phyloP scores from a whole-genome alignment of 2,329 filamentous ascomycete species.

The Phoma sp. region DNA sequence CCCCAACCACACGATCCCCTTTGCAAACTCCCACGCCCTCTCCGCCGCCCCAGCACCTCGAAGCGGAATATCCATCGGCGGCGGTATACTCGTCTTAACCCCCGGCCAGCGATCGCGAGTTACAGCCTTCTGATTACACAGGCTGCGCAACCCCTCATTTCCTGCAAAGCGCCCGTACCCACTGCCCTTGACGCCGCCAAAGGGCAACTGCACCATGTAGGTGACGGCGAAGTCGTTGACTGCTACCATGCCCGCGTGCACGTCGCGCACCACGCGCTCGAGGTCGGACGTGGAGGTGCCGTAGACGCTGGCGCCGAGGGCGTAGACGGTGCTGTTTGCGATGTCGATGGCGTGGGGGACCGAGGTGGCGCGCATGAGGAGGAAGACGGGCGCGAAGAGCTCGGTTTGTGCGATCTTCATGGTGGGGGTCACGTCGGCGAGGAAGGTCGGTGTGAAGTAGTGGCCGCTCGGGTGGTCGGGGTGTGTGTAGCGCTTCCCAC shows the following conservation, averaged over 20 bases:
- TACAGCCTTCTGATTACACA: conserved; percentile 89
- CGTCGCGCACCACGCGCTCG: conserved; percentile 66
- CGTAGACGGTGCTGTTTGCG: conserved; percentile 84
- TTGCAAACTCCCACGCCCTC: conserved; percentile 51
- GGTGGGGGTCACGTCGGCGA: conserved; percentile 82
- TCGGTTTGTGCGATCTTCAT: conserved; percentile 92
- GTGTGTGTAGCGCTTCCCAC: conserved; percentile 75
- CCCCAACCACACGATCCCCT: conserved; percentile 57
- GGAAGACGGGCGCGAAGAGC: conserved; percentile 90
- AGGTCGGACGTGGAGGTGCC: conserved; percentile 68
- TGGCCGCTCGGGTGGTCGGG: conserved; percentile 78
- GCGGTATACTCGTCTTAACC: conserved; percentile 78
- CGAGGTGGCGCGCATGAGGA: conserved; percentile 76
- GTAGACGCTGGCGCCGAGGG: conserved; percentile 88
- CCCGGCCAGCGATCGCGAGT: conserved; percentile 74
- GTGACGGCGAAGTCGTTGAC: conserved; percentile 95
- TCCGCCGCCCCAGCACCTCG: conserved; percentile 39
- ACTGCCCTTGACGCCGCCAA: conserved; percentile 87
- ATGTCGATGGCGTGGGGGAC: conserved; percentile 73
- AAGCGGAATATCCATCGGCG: conserved; percentile 82
- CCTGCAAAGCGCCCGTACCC: conserved; percentile 93
- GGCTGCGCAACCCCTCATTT: conserved; percentile 79
- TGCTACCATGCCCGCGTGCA: conserved; percentile 87
- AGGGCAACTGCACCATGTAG: conserved; percentile 93
- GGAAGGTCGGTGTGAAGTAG: conserved; percentile 90